These are phyloP conservation scores for Ilyonectria sp. DNA, from an alignment of 2,329 filamentous ascomycete species.

Conservation along the genomic window DNA sequence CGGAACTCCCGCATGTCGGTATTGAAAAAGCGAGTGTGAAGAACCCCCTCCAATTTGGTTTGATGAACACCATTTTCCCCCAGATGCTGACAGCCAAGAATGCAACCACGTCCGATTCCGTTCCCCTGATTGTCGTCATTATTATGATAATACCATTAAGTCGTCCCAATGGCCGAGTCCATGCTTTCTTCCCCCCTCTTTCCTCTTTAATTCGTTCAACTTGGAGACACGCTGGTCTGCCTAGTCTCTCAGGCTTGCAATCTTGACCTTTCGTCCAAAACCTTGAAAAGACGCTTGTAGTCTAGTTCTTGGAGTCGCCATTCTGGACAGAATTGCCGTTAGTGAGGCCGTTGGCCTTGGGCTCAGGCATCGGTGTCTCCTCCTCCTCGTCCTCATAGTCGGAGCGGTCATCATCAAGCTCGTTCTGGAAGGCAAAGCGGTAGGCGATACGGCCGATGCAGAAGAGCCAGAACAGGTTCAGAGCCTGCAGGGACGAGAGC, in stretches of 20 bases:
- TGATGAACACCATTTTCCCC: constrained; percentile 25
- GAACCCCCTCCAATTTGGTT: constrained; percentile 18
- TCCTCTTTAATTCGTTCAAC: constrained; percentile 11
- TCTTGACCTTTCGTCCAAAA: not conserved
- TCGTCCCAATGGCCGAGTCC: constrained; percentile 24
- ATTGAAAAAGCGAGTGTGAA: constrained; percentile 31
- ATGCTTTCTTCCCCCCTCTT: constrained; percentile 3
- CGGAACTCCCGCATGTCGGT: constrained; percentile 30
- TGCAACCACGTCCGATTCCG: constrained; percentile 11
- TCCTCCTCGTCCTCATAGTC: constrained; percentile 78
- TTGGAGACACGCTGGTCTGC: not conserved
- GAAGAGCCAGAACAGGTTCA: constrained; percentile 88
- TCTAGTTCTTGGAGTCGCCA: constrained; percentile 36
- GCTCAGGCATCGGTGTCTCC: constrained; percentile 52
- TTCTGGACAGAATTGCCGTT: constrained; percentile 34
- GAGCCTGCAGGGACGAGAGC: constrained; percentile 77
- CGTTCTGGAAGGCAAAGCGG: constrained; percentile 74
- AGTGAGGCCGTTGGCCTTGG: constrained; percentile 39
- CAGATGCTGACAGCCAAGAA: constrained; percentile 19
- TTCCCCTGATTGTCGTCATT: constrained; percentile 24
- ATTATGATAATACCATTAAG: constrained; percentile 28
- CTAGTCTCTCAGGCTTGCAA: not conserved
- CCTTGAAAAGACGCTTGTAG: not conserved
- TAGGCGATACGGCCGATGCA: constrained; percentile 83
- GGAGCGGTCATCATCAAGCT: constrained; percentile 79